Percentiles rank a stretch among this genome's conserved stretches.
Evolutionary conservation across 1,284 basidiomycete species (phyloP).

Genomic region (Naganishia sp.): DNA sequence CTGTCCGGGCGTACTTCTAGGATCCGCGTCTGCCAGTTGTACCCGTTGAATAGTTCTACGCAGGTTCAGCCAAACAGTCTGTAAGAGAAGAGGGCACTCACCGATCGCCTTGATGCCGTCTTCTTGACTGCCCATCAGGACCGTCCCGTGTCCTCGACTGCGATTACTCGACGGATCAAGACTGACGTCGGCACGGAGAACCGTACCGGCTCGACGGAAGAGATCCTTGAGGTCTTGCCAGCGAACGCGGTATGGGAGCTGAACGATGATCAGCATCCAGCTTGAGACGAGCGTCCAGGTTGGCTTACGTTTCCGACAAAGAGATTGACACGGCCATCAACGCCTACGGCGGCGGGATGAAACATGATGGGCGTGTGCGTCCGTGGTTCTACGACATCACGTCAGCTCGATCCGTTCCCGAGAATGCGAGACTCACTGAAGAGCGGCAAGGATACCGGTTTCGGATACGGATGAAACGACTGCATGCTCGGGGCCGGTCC

Average conservation of each 20-base stretch:
- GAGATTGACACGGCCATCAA: slow-evolving; percentile 83
- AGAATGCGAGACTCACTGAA: slow-evolving; percentile 22
- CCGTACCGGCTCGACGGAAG: slow-evolving; percentile 90
- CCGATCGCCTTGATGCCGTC: slow-evolving; percentile 83
- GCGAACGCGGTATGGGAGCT: slow-evolving; percentile 87
- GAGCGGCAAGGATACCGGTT: slow-evolving; percentile 15
- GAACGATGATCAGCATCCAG: slow-evolving; percentile 30
- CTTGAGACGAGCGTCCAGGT: not conserved
- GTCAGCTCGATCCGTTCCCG: not conserved
- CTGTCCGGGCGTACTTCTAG: slow-evolving; percentile 85
- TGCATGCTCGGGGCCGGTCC: slow-evolving; percentile 19
- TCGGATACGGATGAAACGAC: not conserved
- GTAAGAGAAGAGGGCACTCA: slow-evolving; percentile 41
- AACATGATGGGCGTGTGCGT: slow-evolving; percentile 42
- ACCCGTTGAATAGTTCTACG: slow-evolving; percentile 80
- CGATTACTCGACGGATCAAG: slow-evolving; percentile 82
- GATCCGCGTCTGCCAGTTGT: slow-evolving; percentile 85
- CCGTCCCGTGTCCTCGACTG: slow-evolving; percentile 88
- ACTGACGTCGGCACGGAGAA: slow-evolving; percentile 90
- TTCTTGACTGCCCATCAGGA: slow-evolving; percentile 84
- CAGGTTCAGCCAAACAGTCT: slow-evolving; percentile 8
- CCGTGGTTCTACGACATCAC: slow-evolving; percentile 12
- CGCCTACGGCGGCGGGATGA: slow-evolving; percentile 49
- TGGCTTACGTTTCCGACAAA: slow-evolving; percentile 81
- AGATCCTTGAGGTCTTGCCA: slow-evolving; percentile 99